Evolutionary conservation across 257 asterid genomes (phyloP).

Genomic region (Eucommia ulmoides): DNA sequence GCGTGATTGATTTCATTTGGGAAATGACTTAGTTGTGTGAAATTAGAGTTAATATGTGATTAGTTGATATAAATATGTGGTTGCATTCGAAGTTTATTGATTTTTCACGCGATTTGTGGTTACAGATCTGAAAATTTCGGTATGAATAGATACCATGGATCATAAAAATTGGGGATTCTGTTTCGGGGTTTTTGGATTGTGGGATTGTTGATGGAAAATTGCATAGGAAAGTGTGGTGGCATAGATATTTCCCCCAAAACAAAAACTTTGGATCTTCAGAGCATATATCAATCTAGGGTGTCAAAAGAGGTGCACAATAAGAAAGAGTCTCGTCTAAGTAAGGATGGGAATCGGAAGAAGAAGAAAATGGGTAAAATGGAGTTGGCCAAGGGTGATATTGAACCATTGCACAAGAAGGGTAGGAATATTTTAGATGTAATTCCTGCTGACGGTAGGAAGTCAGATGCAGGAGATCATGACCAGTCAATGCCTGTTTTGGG

Average conservation of each 20-base stretch:
- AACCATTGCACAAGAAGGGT: conserved; percentile 40
- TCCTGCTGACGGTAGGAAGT: conserved; percentile 21
- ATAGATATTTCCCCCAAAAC: conserved; percentile 53
- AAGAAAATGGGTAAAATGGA: conserved; percentile 49
- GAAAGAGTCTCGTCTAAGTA: conserved; percentile 23
- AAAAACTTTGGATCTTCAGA: conserved; percentile 79
- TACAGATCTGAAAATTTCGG: conserved; percentile 62
- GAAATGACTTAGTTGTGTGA: conserved; percentile 13
- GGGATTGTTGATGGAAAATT: conserved; percentile 65
- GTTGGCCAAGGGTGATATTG: conserved; percentile 39
- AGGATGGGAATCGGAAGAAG: conserved; percentile 33
- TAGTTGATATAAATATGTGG: neutral
- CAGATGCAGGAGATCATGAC: conserved; percentile 15
- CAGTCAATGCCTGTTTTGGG: conserved; percentile 14
- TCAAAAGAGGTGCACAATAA: conserved; percentile 26
- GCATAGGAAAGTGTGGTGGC: conserved; percentile 38
- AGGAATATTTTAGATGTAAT: conserved; percentile 34
- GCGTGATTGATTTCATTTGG: conserved; percentile 9
- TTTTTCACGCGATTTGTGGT: conserved; percentile 24
- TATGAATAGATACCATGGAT: conserved; percentile 23
- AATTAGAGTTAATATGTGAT: conserved; percentile 9
- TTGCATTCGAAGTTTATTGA: neutral
- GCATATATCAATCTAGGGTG: conserved; percentile 42
- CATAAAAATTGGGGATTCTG: conserved; percentile 11
- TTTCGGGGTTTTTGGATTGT: conserved; percentile 32